phyloP scores from a whole-genome alignment of 805 yeast genomes.

The Brettanomyces bruxellensis region DNA sequence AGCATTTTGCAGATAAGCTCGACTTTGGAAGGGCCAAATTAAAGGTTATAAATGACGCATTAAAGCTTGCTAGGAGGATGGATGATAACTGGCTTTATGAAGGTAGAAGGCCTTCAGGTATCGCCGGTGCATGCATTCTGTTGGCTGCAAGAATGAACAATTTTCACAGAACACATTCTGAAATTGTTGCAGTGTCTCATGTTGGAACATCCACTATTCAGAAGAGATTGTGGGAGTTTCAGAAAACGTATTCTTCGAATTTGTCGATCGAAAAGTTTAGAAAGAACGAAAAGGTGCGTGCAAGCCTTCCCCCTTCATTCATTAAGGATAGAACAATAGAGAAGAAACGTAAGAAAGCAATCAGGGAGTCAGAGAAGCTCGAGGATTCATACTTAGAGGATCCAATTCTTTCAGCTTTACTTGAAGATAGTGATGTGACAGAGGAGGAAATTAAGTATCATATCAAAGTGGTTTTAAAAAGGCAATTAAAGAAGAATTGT shows the following conservation, averaged over 20 bases:
- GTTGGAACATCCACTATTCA: constrained; percentile 93
- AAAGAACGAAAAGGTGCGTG: constrained; percentile 27
- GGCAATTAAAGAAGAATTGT: constrained; percentile 17
- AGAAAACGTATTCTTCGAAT: constrained; percentile 61
- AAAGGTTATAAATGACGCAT: constrained; percentile 82
- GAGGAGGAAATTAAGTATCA: constrained; percentile 34
- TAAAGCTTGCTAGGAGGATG: constrained; percentile 82
- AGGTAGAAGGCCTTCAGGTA: constrained; percentile 97
- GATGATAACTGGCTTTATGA: constrained; percentile 91
- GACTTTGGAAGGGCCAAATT: constrained; percentile 68
- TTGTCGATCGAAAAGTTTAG: constrained; percentile 72
- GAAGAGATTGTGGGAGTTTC: constrained; percentile 81
- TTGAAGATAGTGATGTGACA: constrained; percentile 35
- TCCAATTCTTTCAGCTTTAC: constrained; percentile 34
- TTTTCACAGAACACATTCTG: constrained; percentile 82
- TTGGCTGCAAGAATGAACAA: constrained; percentile 97
- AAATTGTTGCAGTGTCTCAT: constrained; percentile 90
- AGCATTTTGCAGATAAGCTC: constrained; percentile 83
- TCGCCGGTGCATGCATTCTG: constrained; percentile 92
- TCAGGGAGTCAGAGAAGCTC: constrained; percentile 25
- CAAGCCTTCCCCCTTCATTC: constrained; percentile 79
- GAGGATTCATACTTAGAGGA: constrained; percentile 32
- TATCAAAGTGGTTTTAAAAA: constrained; percentile 21
- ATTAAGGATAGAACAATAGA: constrained; percentile 48
- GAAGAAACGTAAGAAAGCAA: constrained; percentile 21